Evolutionary conservation across 2,329 filamentous ascomycete species (phyloP).

Genomic region (Blumeriella jaapii): DNA sequence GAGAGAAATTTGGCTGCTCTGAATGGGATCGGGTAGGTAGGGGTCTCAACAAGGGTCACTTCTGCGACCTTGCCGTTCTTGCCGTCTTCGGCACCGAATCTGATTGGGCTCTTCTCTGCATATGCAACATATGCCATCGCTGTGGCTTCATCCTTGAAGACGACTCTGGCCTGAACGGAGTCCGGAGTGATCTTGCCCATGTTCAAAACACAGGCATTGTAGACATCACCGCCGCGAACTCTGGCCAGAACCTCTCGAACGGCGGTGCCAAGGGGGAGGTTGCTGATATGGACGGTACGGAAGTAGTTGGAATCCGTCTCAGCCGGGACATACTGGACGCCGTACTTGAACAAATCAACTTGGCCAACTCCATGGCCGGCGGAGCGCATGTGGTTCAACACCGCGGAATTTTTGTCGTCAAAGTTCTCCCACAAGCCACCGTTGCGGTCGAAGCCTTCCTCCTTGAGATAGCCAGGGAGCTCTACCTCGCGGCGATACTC

Average conservation of each 20-base stretch:
- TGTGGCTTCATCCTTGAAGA: constrained; percentile 16
- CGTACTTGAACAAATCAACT: constrained; percentile 19
- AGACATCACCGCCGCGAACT: constrained; percentile 19
- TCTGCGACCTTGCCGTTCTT: constrained; percentile 4
- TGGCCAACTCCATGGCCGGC: neutral
- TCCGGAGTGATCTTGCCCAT: constrained; percentile 6
- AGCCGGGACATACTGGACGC: constrained; percentile 15
- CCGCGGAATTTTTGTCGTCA: constrained; percentile 9
- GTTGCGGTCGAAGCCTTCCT: constrained; percentile 1
- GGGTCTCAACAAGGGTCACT: constrained; percentile 15
- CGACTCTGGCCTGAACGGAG: constrained; percentile 14
- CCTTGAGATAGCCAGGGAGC: neutral
- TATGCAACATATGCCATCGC: constrained; percentile 18
- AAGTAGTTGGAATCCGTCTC: constrained; percentile 12
- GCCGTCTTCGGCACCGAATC: constrained; percentile 4
- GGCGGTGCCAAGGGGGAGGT: constrained; percentile 14
- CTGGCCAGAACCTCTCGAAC: constrained; percentile 18
- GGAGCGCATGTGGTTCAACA: constrained; percentile 6
- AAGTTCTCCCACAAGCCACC: constrained; percentile 6
- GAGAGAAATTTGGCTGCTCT: constrained; percentile 1
- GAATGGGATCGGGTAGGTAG: constrained; percentile 15
- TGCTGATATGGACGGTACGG: constrained; percentile 17
- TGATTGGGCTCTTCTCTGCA: constrained; percentile 9
- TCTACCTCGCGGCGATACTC: neutral
- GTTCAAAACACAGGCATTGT: constrained; percentile 11